Evolutionary conservation across 2,329 filamentous ascomycete genomes (phyloP), one percentile per base, ranked within the genome.

Genomic region (Geosmithia morbida): DNA sequence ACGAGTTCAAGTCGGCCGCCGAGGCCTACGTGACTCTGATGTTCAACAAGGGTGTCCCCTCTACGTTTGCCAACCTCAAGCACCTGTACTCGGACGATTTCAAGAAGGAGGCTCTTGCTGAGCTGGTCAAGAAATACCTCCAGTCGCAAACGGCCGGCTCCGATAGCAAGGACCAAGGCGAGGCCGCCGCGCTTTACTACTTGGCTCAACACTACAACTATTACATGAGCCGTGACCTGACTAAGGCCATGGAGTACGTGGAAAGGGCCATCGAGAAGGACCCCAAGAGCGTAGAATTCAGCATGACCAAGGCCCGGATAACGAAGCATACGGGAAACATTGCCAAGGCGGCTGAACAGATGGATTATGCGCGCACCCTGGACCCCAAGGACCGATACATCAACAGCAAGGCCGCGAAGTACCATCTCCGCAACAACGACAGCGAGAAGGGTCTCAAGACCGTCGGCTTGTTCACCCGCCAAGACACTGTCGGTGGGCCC

Each of bases 161-260:
- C 46, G 59, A 66, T 46, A 65, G 63, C 48, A 65, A 63, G 53
- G 64, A 66, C 48, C 75, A 74, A 57, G 90, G 90, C 59, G 74
- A 85, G 56, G 77, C 86, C 14, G 86, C 89, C 2, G 85, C 86
- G 14, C 77, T 89, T 45, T 97, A 94, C 65, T 98, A 94, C 69
- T 77, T 98, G 47, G 89, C 89, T 8, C 92, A 97, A 60, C 94
- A 98, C 66, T 94, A 96, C 72, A 92, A 95, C 68, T 96, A 95
- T 63, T 75, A 85, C 61, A 71, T 87, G 50, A 95, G 87, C 60
- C 87, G 89, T 41, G 79, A 97, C 61, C 74, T 97, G 20, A 57
- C 74, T 49, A 92, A 88, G 66, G 90, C 94, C 2, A 75, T 81
- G 63, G 76, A 85, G 51, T 90, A 83, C 59, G 83, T 94, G 51